A percentile compares a stretch with the other conserved stretches of the same genome.
Evolutionary conservation across 2,329 filamentous ascomycete genomes (phyloP).

Genomic region (Celoporthe dispersa): DNA sequence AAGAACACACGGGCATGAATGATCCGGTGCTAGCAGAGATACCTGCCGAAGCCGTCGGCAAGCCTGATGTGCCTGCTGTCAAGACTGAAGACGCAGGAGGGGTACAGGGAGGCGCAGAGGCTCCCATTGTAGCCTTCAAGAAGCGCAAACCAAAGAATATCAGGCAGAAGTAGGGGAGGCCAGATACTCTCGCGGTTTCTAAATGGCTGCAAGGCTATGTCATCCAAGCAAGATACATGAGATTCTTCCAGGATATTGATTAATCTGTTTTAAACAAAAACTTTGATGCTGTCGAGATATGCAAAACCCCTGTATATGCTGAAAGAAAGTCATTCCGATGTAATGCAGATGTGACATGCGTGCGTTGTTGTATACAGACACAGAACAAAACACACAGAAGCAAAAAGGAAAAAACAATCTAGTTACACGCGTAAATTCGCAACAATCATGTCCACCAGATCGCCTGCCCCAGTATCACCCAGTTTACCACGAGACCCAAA

Average conservation of each 20-base stretch:
- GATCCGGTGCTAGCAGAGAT: conserved; percentile 25
- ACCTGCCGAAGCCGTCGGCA: conserved; percentile 30
- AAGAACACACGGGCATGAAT: conserved; percentile 43
- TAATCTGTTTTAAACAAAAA: too few relatives aligned
- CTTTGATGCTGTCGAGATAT: neutral
- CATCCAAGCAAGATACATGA: too few relatives aligned
- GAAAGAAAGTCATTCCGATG: neutral
- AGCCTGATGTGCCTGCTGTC: conserved; percentile 25
- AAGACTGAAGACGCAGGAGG: conserved; percentile 36
- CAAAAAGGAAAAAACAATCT: neutral
- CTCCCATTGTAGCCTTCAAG: conserved; percentile 71
- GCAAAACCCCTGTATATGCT: neutral
- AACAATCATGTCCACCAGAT: conserved; percentile 19
- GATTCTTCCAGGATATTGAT: too few relatives aligned
- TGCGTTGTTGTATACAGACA: neutral
- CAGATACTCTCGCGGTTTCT: too few relatives aligned
- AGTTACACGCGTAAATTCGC: conserved; percentile 13
- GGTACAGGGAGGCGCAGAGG: conserved; percentile 29
- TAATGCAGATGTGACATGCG: neutral
- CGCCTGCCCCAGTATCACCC: conserved; percentile 13
- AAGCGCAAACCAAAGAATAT: conserved; percentile 74
- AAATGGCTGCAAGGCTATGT: neutral
- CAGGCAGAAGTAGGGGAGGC: conserved; percentile 54
- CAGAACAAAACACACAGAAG: neutral
- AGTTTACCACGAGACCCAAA: conserved; percentile 39